Conservation (phyloP, 2,329 filamentous ascomycete genomes). For the Beauveria scarabaeidicola region DNA sequence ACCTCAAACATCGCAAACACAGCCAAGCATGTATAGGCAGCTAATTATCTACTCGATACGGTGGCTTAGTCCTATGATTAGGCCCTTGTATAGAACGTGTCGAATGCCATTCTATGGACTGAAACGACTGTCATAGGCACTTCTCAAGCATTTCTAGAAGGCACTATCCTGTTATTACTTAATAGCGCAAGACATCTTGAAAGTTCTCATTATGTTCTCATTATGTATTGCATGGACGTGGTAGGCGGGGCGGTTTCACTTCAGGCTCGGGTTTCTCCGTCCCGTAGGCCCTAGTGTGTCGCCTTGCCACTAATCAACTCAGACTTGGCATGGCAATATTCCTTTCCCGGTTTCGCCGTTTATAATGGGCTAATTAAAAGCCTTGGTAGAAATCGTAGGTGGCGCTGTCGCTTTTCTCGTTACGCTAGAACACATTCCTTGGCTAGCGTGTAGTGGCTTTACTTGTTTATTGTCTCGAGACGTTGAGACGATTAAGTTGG, state of each 20-base stretch:
- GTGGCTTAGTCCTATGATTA: neutral
- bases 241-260: neutral
- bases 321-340: too few relatives aligned
- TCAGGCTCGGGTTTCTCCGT: neutral
- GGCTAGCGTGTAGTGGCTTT: neutral
- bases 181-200: neutral
- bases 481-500: too few relatives aligned
- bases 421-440: neutral
- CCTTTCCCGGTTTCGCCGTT: too few relatives aligned
- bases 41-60: neutral
- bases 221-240: neutral
- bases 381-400: neutral
- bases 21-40: neutral
- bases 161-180: too few relatives aligned
- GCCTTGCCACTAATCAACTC: neutral
- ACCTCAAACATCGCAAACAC: neutral
- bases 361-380: neutral
- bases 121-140: neutral
- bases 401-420: neutral
- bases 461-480: neutral
- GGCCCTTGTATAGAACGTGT: neutral
- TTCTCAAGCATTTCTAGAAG: neutral
- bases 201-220: neutral
- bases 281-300: neutral
- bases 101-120: too few relatives aligned